Base-by-base conservation (phyloP, 345 rosid species). In the Eutrema japonicum region DNA sequence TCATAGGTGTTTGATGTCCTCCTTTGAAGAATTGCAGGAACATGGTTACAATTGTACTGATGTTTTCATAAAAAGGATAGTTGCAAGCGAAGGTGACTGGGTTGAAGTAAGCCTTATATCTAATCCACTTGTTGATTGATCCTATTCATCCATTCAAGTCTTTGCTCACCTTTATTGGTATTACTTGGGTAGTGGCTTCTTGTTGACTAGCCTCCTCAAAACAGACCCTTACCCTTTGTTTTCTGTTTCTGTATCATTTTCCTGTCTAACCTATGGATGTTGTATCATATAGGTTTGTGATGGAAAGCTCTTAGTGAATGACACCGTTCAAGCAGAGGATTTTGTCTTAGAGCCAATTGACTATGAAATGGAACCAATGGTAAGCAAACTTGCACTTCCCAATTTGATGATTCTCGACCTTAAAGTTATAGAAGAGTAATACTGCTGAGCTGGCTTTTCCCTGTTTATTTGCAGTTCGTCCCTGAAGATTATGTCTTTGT, bases 401-500 rank as follows among this genome's bases (percentile, higher is more conserved):
- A 43, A 9, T 60, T 29, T 7, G 32, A 26, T 10, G 8, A 10
- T 64, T 18, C 41, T 37, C 9, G 32, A 45, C 47, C 40, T 37
- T n/a, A 32, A 27, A n/a, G 41, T 14, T 53, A 13, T 45, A n/a
- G 5, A 49, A 40, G 67, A 27, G 14, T 9, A 36, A 2, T 35
- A 64, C 18, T 35, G 57, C 64, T 78, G 50, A 77, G 26, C 27
- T 58, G 13, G 8, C 2, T 37, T 9, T 32, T 27, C 52, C 52
- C 48, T 64, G 65, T 61, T 66, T 12, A 13, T 42, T 72, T 82
- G 79, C 86, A 93, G 98, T 52, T 82, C 66, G 90, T 93, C 64
- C 98, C 97, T 35, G 85, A 86, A 80, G 98, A 88, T 43, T 85
- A 76, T 74, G 98, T 93, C 40, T 91, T 88, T 66, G 98, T 93